Conservation (phyloP, 768 basidiomycete genomes). For the Clitopilus hobsonii region DNA sequence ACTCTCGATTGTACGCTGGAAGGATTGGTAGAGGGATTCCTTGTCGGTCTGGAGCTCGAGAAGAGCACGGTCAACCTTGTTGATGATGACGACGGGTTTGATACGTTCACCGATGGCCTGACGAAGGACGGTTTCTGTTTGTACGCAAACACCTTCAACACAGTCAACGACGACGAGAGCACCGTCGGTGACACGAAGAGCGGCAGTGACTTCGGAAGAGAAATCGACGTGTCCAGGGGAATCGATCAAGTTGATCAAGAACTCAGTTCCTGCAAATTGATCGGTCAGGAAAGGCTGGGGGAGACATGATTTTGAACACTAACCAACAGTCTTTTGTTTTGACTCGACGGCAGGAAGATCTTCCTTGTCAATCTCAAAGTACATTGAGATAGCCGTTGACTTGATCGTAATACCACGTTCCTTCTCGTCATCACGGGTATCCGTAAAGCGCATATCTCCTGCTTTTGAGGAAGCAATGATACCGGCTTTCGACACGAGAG, state of each 20-base stretch:
- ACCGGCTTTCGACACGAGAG: conserved; percentile 98
- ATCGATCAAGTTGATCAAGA: conserved; percentile 99
- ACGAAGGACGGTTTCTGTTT: conserved; percentile 98
- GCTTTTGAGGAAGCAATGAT: conserved; percentile 95
- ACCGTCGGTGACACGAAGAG: conserved; percentile 99
- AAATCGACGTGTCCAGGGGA: conserved; percentile 99
- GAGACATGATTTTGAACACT: conserved; percentile 16
- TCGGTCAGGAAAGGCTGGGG: not conserved
- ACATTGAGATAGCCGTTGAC: conserved; percentile 99
- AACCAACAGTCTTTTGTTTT: conserved; percentile 92
- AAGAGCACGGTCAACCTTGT: conserved; percentile 99
- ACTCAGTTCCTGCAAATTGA: conserved; percentile 66
- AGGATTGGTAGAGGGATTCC: conserved; percentile 96
- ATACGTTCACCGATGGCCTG: conserved; percentile 97
- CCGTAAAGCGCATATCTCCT: conserved; percentile 95
- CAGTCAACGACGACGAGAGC: conserved; percentile 99
- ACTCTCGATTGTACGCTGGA: conserved; percentile 94
- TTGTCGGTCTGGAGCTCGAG: conserved; percentile 97
- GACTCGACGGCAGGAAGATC: conserved; percentile 62
- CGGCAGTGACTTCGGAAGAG: conserved; percentile 99
- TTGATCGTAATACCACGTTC: conserved; percentile 99
- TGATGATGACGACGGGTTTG: conserved; percentile 99
- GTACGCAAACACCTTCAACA: conserved; percentile 99
- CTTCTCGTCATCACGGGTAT: conserved; percentile 97
- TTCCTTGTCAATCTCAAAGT: conserved; percentile 93